These are phyloP conservation scores for Leptomonas pyrrhocoris DNA, from an alignment of 208 protist species.

Conservation along the genomic window DNA sequence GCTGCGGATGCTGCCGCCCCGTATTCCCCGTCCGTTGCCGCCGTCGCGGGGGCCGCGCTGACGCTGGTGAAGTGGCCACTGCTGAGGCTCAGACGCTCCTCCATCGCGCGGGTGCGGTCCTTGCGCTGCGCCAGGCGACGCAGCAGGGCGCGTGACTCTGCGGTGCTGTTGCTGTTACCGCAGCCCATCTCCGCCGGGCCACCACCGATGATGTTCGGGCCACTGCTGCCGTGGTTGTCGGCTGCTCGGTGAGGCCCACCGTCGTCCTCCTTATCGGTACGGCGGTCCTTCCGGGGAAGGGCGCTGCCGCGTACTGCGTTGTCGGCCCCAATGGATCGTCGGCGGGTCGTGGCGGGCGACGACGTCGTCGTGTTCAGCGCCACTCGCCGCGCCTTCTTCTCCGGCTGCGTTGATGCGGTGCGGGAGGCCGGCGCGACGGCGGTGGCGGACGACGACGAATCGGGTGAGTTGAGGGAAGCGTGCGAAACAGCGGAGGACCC, in stretches of 20 bases:
- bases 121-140: constrained; percentile 34
- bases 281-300: not conserved
- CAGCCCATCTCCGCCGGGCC: not conserved
- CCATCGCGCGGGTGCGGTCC: constrained; percentile 27
- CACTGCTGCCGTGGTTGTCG: not conserved
- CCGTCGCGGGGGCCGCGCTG: not conserved
- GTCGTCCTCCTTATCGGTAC: not conserved
- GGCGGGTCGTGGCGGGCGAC: not conserved
- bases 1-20: too few relatives aligned
- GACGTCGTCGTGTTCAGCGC: not conserved
- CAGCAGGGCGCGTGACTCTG: constrained; percentile 27
- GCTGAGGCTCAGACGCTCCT: constrained; percentile 23
- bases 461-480: not conserved
- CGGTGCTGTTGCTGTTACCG: not conserved
- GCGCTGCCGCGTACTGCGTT: not conserved
- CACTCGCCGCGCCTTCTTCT: not conserved
- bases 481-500: not conserved
- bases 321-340: not conserved
- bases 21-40: not conserved
- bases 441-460: not conserved
- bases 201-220: too few relatives aligned
- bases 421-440: not conserved
- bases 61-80: constrained; percentile 16
- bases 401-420: not conserved
- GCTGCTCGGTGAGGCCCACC: not conserved